phyloP scores from a whole-genome alignment of 495 filamentous ascomycete genomes.

The Penicillium desertorum region DNA sequence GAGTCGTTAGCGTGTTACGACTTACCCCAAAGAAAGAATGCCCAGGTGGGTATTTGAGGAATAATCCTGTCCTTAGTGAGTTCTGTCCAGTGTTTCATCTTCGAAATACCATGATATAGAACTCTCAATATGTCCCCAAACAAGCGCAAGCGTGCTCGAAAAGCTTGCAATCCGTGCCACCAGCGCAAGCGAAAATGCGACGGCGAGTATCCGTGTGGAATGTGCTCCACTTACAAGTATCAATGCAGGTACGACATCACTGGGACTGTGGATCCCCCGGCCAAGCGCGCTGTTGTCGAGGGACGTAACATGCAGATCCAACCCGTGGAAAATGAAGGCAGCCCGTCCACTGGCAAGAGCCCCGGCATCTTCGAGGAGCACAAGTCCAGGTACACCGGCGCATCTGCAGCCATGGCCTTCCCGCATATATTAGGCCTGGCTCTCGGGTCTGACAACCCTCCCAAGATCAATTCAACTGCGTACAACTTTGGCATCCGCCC shows the following conservation, averaged over 20 bases:
- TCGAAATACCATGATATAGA: too few relatives aligned
- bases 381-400: slow-evolving; percentile 33
- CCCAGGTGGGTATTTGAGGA: too few relatives aligned
- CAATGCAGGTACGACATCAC: slow-evolving; percentile 28
- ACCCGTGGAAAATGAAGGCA: too few relatives aligned
- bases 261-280: background rate
- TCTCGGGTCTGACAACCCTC: slow-evolving; percentile 32
- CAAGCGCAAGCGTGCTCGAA: slow-evolving; percentile 35
- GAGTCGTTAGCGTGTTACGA: too few relatives aligned
- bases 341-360: too few relatives aligned
- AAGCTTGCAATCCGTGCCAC: slow-evolving; percentile 37
- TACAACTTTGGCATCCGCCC: slow-evolving; percentile 39
- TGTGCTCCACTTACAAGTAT: slow-evolving; percentile 34
- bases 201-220: slow-evolving; percentile 28
- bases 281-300: too few relatives aligned
- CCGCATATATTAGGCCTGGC: slow-evolving; percentile 33
- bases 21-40: too few relatives aligned
- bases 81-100: too few relatives aligned
- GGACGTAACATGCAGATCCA: too few relatives aligned
- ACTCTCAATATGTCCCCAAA: too few relatives aligned
- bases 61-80: too few relatives aligned
- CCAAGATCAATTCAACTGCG: slow-evolving; percentile 29
- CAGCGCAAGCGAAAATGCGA: slow-evolving; percentile 42
- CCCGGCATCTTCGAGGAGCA: slow-evolving; percentile 34
- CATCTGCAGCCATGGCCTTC: slow-evolving; percentile 37